A percentile compares a stretch with the other conserved stretches of the same genome.
Evolutionary conservation across 176 grass and related monocot species (phyloP).

Genomic region (Pontederia paniculata): DNA sequence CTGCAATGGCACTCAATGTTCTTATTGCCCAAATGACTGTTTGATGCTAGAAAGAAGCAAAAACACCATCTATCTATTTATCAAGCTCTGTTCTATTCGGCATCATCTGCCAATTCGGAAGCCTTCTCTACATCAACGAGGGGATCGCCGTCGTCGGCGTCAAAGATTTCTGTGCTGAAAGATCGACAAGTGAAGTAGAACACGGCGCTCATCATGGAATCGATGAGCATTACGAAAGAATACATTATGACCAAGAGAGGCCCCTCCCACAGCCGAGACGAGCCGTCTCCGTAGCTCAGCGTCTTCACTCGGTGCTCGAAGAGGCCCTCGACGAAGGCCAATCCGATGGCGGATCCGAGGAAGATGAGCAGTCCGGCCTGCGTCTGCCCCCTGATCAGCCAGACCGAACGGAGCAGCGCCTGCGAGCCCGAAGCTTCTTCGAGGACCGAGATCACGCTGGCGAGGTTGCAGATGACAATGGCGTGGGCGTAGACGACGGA

Average conservation of each 20-base stretch:
- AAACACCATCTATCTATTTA: no score
- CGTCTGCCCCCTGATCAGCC: constrained; percentile 64
- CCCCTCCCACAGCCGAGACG: constrained; percentile 78
- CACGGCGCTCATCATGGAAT: constrained; percentile 81
- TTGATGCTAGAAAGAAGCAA: no score
- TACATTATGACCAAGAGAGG: constrained; percentile 89
- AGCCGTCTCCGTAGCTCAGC: constrained; percentile 80
- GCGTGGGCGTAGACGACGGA: constrained; percentile 74
- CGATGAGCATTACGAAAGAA: constrained; percentile 67
- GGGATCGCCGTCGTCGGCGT: constrained; percentile 19
- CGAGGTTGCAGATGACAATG: constrained; percentile 79
- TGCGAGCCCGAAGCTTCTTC: constrained; percentile 49
- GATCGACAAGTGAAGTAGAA: constrained; percentile 97
- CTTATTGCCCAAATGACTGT: no score
- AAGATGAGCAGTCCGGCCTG: constrained; percentile 87
- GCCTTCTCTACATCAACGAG: constrained; percentile 13
- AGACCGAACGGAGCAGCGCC: constrained; percentile 51
- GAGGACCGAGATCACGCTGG: constrained; percentile 63
- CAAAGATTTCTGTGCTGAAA: constrained; percentile 32
- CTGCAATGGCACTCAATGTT: no score
- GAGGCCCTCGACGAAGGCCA: constrained; percentile 71
- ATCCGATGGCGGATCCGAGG: constrained; percentile 61
- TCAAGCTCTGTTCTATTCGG: no score
- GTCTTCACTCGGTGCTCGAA: constrained; percentile 99
- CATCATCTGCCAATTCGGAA: background rate